Evolutionary conservation across 306 rosid genomes (phyloP), one percentile per base, ranked within the genome.

Genomic region (Vigna radiata): DNA sequence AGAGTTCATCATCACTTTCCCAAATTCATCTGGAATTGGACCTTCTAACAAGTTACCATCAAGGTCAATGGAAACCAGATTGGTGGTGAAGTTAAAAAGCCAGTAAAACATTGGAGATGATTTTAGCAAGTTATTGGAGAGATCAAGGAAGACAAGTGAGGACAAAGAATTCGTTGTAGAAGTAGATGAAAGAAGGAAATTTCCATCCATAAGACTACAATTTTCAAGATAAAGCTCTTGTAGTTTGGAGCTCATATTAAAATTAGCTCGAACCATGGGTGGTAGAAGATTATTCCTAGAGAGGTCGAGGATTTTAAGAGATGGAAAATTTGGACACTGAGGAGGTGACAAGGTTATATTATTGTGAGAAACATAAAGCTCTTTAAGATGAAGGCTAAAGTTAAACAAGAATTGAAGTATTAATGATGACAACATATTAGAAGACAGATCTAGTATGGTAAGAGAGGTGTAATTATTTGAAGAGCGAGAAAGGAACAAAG

Each of bases 71-170:
- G 0, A 1, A 2, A 0, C 21, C 7, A 75, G 71, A 61, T 75
- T 48, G 72, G 79, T n/a, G 21, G 71, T 33, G 37, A 63, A 75
- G 21, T 49, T 75, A 5, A 36, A 63, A 4, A 63, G 36, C 79
- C 79, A 48, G 1, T 18, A 15, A 13, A 62, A 75, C 5, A 75
- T 19, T 16, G n/a, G 0, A 0, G 12, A 63, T 18, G 72, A 63
- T 13, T 43, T 75, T 10, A 75, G 14, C 1, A 48, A 1, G 4
- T 62, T 75, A 0, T 0, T 1, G 12, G 37, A 16, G 14, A 75
- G 70, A 29, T 27, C 18, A 75, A 61, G 61, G 9, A 1, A 3
- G 53, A 12, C 0, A 41, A 47, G 58, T 3, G 73, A 47, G 23
- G 58, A 46, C 3, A 19, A 68, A 47, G 17, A 12, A 15, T 68